A percentile compares a stretch with the other conserved stretches of the same genome.
phyloP scores from a whole-genome alignment of 441 rosid genomes.

The Pelargonium citronellum region DNA sequence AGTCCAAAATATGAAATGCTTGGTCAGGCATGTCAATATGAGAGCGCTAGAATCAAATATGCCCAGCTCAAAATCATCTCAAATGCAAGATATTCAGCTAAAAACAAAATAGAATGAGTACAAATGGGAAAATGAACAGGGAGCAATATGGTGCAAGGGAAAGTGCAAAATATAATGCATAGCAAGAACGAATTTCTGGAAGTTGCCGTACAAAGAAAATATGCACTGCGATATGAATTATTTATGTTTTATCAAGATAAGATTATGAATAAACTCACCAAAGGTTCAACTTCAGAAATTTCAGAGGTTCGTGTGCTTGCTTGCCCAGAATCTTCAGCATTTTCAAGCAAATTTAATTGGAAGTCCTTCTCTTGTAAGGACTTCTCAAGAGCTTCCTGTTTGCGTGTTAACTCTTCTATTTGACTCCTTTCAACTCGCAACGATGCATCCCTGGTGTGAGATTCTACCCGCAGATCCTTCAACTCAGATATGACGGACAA shows the following conservation, averaged over 20 bases:
- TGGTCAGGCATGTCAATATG: neutral
- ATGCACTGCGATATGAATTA: neutral
- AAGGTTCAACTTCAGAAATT: constrained; percentile 79
- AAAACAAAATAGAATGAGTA: neutral
- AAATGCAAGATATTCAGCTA: neutral
- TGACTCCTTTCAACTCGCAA: constrained; percentile 72
- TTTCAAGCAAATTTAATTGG: constrained; percentile 52
- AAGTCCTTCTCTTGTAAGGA: constrained; percentile 63
- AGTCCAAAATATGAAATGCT: neutral
- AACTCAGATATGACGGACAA: constrained; percentile 51
- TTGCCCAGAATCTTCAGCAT: constrained; percentile 35
- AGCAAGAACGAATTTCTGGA: constrained; percentile 1
- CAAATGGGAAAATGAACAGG: constrained; percentile 3
- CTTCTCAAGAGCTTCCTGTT: constrained; percentile 61
- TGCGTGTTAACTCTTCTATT: constrained; percentile 61
- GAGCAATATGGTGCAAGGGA: neutral
- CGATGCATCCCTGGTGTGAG: constrained; percentile 56
- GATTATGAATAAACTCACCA: constrained; percentile 47
- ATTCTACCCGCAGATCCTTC: constrained; percentile 46
- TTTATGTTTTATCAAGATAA: constrained; percentile 5
- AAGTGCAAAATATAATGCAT: neutral
- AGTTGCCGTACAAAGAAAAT: neutral
- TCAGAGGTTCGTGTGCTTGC: constrained; percentile 43
- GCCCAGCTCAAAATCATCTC: neutral
- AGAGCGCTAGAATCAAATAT: neutral